These are phyloP conservation scores for Chenopodium formosanum DNA, from an alignment of 148 eudicot species.

Conservation along the genomic window DNA sequence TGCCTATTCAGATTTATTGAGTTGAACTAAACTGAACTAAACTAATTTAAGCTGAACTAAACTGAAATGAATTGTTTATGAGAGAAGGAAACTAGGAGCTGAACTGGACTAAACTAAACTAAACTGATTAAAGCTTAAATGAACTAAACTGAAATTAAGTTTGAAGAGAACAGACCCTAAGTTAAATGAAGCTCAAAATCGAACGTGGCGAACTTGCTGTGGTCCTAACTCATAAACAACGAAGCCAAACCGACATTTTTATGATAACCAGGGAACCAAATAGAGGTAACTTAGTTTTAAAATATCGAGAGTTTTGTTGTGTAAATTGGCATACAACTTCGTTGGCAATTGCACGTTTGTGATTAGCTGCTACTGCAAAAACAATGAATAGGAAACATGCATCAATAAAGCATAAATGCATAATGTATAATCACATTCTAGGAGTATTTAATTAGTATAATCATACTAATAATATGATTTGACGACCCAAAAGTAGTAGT, in stretches of 20 bases:
- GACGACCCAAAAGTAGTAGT: not conserved
- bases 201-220: constrained; percentile 2
- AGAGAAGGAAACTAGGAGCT: too few species aligned
- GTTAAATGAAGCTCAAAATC: not conserved
- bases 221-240: constrained; percentile 15
- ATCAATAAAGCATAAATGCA: not conserved
- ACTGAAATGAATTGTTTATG: too few species aligned
- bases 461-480: constrained; percentile 6
- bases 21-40: too few species aligned
- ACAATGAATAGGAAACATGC: constrained; percentile 10
- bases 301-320: constrained; percentile 26
- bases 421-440: not conserved
- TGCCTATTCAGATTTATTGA: too few species aligned
- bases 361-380: not conserved
- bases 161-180: too few species aligned
- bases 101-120: too few species aligned
- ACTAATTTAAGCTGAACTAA: too few species aligned
- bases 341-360: constrained; percentile 24
- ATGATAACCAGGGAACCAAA: not conserved
- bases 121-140: too few species aligned
- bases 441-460: not conserved
- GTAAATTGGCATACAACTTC: constrained; percentile 14
- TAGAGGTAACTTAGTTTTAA: constrained; percentile 1
- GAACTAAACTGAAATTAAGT: too few species aligned
- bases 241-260: constrained; percentile 25